phyloP scores from a whole-genome alignment of 257 asterid genomes.

The Paulownia fortunei region DNA sequence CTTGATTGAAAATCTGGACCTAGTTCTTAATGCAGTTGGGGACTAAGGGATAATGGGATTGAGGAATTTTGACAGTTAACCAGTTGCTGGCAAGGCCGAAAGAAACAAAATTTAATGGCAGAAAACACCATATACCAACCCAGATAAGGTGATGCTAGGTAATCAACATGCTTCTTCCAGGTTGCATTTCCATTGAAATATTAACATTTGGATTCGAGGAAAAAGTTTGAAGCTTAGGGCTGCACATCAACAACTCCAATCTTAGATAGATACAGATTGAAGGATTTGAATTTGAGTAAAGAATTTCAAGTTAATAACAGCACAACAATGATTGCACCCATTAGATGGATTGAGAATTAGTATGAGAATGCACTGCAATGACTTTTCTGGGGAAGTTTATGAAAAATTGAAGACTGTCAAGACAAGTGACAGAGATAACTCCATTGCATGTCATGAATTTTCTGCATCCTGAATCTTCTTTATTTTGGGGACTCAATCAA shows the following conservation, averaged over 20 bases:
- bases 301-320: neutral
- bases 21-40: conserved; percentile 28
- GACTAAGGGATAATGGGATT: conserved; percentile 26
- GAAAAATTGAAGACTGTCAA: too few relatives aligned
- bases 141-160: conserved; percentile 19
- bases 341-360: neutral
- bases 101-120: conserved; percentile 34
- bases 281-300: neutral
- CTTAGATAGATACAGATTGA: too few relatives aligned
- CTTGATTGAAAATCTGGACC: conserved; percentile 12
- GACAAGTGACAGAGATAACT: too few relatives aligned
- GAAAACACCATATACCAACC: conserved; percentile 40
- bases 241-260: too few relatives aligned
- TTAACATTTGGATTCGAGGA: neutral
- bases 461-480: too few relatives aligned
- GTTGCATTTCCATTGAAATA: neutral
- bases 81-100: conserved; percentile 21
- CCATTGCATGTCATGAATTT: too few relatives aligned
- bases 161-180: neutral
- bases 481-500: neutral
- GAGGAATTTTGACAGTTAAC: conserved; percentile 20
- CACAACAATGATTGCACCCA: neutral
- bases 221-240: neutral
- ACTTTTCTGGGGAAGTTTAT: too few relatives aligned
- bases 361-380: too few relatives aligned